Evolutionary conservation across 2,329 filamentous ascomycete species (phyloP).

Genomic region (Colletotrichum eremochloae): DNA sequence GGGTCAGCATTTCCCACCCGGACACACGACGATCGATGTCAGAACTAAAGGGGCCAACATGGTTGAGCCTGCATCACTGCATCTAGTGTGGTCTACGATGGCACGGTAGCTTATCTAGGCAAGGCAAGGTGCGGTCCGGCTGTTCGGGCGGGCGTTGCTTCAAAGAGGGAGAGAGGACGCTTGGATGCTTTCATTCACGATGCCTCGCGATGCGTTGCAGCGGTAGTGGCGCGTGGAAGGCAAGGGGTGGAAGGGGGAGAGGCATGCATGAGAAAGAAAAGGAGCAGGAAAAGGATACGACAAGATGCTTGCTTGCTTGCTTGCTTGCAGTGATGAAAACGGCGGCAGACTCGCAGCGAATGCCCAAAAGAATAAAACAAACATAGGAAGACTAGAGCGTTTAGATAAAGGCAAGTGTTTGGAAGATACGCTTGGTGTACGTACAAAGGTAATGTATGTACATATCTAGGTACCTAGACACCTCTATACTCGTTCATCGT

Average conservation of each 20-base stretch:
- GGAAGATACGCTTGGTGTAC: background rate
- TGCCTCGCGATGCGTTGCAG: background rate
- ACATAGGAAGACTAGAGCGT: background rate
- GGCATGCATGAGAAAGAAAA: background rate
- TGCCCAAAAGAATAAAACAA: background rate
- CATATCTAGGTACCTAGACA: background rate
- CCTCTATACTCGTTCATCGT: no score
- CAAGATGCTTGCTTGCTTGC: background rate
- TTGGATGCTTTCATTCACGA: constrained; percentile 4
- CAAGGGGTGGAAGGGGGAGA: background rate
- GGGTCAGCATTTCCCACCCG: constrained; percentile 28
- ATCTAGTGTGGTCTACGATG: background rate
- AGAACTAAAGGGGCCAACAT: constrained; percentile 1
- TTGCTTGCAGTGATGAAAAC: background rate
- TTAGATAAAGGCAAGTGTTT: background rate
- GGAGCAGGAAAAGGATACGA: background rate
- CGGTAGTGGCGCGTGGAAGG: background rate
- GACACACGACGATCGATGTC: constrained; percentile 3
- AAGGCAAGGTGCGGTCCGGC: background rate
- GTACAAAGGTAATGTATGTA: background rate
- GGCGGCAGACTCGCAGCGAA: background rate
- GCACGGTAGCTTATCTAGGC: constrained; percentile 3
- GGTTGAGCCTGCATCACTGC: background rate
- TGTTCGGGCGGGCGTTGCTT: background rate
- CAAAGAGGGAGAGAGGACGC: background rate